These are phyloP conservation scores for Tetrahymena malaccensis DNA, from an alignment of 73 alveolate genomes.

Conservation along the genomic window DNA sequence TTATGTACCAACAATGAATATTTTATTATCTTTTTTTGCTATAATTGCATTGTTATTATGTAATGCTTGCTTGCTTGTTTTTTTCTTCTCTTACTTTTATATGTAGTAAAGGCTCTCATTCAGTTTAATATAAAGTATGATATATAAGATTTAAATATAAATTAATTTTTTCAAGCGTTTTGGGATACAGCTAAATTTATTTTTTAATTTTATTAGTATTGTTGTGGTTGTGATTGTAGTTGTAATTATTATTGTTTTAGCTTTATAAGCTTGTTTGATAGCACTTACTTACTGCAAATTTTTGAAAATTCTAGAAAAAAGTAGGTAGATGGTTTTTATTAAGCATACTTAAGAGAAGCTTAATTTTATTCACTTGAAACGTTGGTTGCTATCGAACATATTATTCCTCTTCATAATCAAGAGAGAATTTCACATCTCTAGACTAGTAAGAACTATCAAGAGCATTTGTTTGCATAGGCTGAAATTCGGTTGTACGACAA, in stretches of 20 bases:
- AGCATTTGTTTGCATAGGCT: background rate
- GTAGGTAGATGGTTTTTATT: background rate
- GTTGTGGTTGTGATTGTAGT: background rate
- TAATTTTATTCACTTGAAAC: background rate
- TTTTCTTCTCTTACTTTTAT: background rate
- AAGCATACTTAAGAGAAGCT: background rate
- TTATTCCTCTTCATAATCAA: background rate
- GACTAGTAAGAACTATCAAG: background rate
- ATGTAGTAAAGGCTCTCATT: background rate
- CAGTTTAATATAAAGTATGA: background rate
- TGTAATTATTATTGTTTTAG: no score
- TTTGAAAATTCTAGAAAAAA: background rate
- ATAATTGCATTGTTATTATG: no score
- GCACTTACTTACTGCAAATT: background rate
- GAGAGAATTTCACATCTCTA: background rate
- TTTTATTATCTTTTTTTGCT: background rate
- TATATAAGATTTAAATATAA: no score
- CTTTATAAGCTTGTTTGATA: background rate
- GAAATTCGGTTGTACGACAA: background rate
- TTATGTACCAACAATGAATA: background rate
- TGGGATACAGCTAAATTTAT: background rate
- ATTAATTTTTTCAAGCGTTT: no score
- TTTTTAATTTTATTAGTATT: no score
- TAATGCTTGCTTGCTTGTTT: background rate
- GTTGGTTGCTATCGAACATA: background rate